phyloP scores from a whole-genome alignment of 2,329 filamentous ascomycete genomes.

The Lachnellula hyalina region DNA sequence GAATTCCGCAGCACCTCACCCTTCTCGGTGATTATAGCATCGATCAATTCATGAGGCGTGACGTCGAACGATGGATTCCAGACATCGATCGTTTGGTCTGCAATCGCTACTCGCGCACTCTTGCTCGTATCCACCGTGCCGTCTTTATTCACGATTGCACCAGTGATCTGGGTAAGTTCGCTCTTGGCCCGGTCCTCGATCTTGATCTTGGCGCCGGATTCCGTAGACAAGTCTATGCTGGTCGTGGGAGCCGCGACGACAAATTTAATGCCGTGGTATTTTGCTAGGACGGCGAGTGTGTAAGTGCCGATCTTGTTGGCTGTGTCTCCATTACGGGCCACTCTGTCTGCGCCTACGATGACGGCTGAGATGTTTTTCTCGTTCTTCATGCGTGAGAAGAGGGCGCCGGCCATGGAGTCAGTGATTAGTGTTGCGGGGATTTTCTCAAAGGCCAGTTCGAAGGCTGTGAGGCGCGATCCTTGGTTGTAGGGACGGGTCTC shows the following conservation, averaged over 20 bases:
- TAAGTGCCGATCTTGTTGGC: constrained; percentile 99
- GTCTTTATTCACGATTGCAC: constrained; percentile 61
- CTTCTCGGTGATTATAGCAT: constrained; percentile 89
- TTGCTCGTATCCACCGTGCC: constrained; percentile 57
- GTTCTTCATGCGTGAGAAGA: constrained; percentile 61
- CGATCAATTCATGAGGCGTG: constrained; percentile 81
- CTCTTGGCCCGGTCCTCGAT: constrained; percentile 81
- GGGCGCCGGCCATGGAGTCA: constrained; percentile 90
- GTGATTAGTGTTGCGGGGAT: constrained; percentile 91
- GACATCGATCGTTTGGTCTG: constrained; percentile 69
- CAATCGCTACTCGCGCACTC: constrained; percentile 72
- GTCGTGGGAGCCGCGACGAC: constrained; percentile 92
- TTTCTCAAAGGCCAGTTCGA: constrained; percentile 88
- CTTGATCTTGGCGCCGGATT: constrained; percentile 71
- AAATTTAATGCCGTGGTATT: constrained; percentile 85
- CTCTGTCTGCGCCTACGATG: constrained; percentile 89
- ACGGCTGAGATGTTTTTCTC: constrained; percentile 73
- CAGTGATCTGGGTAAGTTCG: constrained; percentile 81
- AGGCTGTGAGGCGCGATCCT: constrained; percentile 88
- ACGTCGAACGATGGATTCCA: constrained; percentile 99
- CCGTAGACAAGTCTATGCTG: constrained; percentile 81
- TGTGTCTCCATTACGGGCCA: constrained; percentile 94
- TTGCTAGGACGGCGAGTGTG: constrained; percentile 82
- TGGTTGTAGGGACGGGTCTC: constrained; percentile 98
- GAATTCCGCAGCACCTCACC: constrained; percentile 75